These are phyloP conservation scores for Neoboletus subvelutipes DNA, from an alignment of 768 basidiomycete species.

Conservation along the genomic window DNA sequence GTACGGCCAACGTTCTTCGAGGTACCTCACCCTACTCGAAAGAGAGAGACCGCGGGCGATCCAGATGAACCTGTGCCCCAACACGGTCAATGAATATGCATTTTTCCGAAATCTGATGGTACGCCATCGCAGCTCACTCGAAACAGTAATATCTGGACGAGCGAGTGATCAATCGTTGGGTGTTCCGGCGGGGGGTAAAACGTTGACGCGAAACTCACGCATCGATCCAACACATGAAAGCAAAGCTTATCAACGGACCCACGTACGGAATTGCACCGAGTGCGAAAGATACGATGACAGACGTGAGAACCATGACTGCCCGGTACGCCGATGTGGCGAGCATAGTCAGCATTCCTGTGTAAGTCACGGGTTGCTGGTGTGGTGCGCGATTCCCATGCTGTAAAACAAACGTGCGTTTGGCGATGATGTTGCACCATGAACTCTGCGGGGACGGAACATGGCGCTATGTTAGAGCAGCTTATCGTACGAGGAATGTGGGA, in stretches of 20 bases:
- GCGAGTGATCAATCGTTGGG: neutral
- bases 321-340: conserved; percentile 82
- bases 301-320: conserved; percentile 77
- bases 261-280: conserved; percentile 63
- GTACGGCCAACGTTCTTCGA: conserved; percentile 91
- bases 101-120: neutral
- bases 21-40: conserved; percentile 62
- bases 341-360: conserved; percentile 68
- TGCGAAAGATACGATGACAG: conserved; percentile 64
- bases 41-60: conserved; percentile 70
- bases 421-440: conserved; percentile 75
- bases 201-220: conserved; percentile 56
- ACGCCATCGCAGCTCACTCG: conserved; percentile 51
- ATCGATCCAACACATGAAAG: conserved; percentile 84
- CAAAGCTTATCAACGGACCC: conserved; percentile 60
- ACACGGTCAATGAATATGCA: conserved; percentile 15
- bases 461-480: conserved; percentile 12
- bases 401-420: conserved; percentile 70
- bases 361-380: conserved; percentile 54
- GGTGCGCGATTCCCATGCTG: conserved; percentile 64
- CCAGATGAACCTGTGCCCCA: conserved; percentile 64
- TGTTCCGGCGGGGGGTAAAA: neutral
- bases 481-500: conserved; percentile 6
- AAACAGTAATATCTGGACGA: conserved; percentile 81
- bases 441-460: conserved; percentile 43